Conservation (phyloP, 257 asterid genomes). For the Fraxinus pennsylvanica region DNA sequence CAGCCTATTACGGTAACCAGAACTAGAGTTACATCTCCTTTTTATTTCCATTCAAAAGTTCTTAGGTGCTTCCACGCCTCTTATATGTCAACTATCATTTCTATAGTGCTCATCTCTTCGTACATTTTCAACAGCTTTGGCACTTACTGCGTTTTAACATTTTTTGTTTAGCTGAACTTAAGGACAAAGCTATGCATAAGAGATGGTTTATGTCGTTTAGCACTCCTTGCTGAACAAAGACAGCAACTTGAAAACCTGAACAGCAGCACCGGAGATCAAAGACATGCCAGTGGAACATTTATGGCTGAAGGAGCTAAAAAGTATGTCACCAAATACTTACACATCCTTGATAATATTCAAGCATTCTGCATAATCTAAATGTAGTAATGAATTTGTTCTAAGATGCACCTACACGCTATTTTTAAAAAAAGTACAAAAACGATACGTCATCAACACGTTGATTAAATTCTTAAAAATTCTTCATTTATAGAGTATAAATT, state of each 20-base stretch:
- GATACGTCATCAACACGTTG: no score
- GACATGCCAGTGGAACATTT: conserved; percentile 29
- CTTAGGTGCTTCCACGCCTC: neutral
- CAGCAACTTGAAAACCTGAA: conserved; percentile 42
- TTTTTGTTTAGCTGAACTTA: conserved; percentile 69
- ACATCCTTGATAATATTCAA: neutral
- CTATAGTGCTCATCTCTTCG: neutral
- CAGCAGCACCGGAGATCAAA: conserved; percentile 36
- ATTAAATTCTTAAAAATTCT: no score
- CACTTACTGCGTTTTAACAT: conserved; percentile 12
- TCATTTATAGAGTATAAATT: no score
- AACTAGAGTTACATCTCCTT: neutral
- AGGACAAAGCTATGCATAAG: conserved; percentile 83
- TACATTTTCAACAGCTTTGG: neutral
- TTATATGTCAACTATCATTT: neutral
- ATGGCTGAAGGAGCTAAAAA: conserved; percentile 33
- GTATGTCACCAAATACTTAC: conserved; percentile 19
- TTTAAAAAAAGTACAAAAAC: no score
- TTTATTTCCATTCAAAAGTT: neutral
- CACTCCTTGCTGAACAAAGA: conserved; percentile 80
- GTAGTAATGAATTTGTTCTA: no score
- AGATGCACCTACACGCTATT: no score
- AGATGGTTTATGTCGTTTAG: conserved; percentile 89
- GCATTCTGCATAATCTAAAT: neutral
- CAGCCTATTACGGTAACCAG: neutral